Conservation (phyloP, 306 rosid genomes). For the Medicago arabica region DNA sequence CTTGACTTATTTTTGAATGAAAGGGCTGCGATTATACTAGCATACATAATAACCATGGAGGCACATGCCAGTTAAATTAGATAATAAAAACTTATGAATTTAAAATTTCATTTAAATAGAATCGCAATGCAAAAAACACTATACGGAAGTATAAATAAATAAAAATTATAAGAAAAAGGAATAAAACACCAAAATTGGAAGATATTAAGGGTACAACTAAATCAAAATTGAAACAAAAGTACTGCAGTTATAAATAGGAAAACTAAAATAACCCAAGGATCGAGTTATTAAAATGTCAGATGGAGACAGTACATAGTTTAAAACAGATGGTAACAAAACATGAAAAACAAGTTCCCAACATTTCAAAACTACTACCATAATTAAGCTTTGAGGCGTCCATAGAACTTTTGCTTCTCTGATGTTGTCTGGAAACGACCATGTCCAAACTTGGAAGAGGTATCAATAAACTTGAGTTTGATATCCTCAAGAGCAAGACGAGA, state of each 20-base stretch:
- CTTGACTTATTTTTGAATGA: too few species aligned
- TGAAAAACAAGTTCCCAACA: neutral
- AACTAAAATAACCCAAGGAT: neutral
- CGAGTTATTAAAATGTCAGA: neutral
- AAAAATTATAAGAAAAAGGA: neutral
- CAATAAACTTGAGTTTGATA: conserved; percentile 86
- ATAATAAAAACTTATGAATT: too few species aligned
- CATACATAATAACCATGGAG: too few species aligned
- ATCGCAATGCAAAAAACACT: neutral
- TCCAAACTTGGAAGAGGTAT: conserved; percentile 84
- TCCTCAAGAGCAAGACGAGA: conserved; percentile 79
- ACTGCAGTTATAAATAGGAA: neutral
- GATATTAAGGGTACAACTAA: conserved; percentile 2
- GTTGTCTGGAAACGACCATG: conserved; percentile 96
- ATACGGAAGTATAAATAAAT: neutral
- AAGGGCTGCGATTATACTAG: too few species aligned
- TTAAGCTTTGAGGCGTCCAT: conserved; percentile 79
- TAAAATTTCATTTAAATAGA: neutral
- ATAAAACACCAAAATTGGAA: conserved; percentile 26
- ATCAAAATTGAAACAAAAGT: conserved; percentile 1
- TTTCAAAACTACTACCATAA: neutral
- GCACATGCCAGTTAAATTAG: too few species aligned
- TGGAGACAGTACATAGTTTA: conserved; percentile 6
- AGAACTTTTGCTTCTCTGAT: conserved; percentile 82
- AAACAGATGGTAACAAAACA: neutral